A percentile compares a stretch with the other conserved stretches of the same genome.
Evolutionary conservation across 768 basidiomycete species (phyloP).

Genomic region (Trametes coccinea): DNA sequence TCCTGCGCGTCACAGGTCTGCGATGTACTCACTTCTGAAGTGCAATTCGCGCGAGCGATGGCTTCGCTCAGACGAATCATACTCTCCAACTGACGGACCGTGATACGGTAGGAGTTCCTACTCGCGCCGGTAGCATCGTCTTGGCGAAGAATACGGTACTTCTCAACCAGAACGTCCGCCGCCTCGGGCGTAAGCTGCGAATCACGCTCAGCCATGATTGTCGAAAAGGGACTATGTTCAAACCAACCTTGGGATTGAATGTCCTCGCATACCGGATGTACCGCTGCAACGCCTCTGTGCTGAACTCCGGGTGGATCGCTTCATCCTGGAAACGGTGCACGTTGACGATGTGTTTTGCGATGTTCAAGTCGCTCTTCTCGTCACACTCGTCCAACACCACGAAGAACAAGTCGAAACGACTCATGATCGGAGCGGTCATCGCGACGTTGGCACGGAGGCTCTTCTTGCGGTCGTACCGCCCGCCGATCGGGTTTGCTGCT

Average conservation of each 20-base stretch:
- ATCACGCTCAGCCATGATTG: too few species aligned
- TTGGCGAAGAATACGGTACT: conserved; percentile 88
- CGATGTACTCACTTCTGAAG: conserved; percentile 64
- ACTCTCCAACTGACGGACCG: conserved; percentile 95
- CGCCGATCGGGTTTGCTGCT: conserved; percentile 97
- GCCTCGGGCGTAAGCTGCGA: conserved; percentile 87
- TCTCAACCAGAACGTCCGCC: conserved; percentile 90
- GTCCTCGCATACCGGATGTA: conserved; percentile 98
- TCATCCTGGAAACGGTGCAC: conserved; percentile 95
- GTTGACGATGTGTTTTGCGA: conserved; percentile 96
- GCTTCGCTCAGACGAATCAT: conserved; percentile 98
- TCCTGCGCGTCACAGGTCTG: not conserved
- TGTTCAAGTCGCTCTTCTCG: conserved; percentile 86
- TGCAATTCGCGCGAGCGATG: conserved; percentile 96
- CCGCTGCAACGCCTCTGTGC: conserved; percentile 92
- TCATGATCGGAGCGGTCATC: conserved; percentile 99
- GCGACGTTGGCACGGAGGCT: conserved; percentile 88
- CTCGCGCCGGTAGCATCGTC: conserved; percentile 90
- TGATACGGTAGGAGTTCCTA: conserved; percentile 93
- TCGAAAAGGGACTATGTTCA: not conserved
- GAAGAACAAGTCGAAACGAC: conserved; percentile 96
- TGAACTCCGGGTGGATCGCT: conserved; percentile 95
- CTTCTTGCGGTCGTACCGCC: conserved; percentile 94
- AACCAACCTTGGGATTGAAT: conserved; percentile 89
- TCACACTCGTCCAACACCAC: conserved; percentile 98